These are phyloP conservation scores for Melanogaster broomeanus DNA, from an alignment of 768 basidiomycete genomes.

Conservation along the genomic window DNA sequence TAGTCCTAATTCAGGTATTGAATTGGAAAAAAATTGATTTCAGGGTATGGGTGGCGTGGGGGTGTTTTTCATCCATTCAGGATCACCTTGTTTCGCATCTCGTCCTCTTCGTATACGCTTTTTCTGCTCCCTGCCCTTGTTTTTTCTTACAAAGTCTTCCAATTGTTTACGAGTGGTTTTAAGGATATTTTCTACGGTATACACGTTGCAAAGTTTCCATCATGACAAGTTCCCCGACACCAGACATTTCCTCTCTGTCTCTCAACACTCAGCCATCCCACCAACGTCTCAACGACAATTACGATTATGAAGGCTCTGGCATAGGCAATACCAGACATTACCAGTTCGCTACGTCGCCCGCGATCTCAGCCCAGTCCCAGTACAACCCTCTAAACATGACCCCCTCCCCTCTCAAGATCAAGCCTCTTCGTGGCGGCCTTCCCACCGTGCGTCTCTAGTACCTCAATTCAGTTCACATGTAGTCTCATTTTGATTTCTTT, in stretches of 20 bases:
- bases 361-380: constrained; percentile 53
- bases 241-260: constrained; percentile 78
- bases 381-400: constrained; percentile 55
- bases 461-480: constrained; percentile 20
- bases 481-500: constrained; percentile 24
- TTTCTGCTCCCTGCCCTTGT: constrained; percentile 28
- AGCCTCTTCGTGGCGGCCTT: constrained; percentile 65
- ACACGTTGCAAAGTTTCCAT: constrained; percentile 31
- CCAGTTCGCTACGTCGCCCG: constrained; percentile 67
- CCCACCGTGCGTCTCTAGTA: constrained; percentile 60
- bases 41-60: constrained; percentile 34
- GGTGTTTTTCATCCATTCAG: constrained; percentile 24
- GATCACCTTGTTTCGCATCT: constrained; percentile 18
- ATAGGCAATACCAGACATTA: constrained; percentile 55
- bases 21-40: constrained; percentile 9
- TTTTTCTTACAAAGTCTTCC: constrained; percentile 29
- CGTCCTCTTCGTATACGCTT: constrained; percentile 18
- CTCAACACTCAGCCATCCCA: constrained; percentile 62
- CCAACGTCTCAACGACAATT: constrained; percentile 85
- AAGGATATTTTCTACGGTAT: constrained; percentile 13
- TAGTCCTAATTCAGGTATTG: no score
- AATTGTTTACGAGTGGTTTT: constrained; percentile 36
- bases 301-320: constrained; percentile 74
- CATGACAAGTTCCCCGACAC: constrained; percentile 79
- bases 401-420: constrained; percentile 76